Base-by-base conservation (phyloP, 1,284 basidiomycete species). In the Cutaneotrichosporon arboriforme region DNA sequence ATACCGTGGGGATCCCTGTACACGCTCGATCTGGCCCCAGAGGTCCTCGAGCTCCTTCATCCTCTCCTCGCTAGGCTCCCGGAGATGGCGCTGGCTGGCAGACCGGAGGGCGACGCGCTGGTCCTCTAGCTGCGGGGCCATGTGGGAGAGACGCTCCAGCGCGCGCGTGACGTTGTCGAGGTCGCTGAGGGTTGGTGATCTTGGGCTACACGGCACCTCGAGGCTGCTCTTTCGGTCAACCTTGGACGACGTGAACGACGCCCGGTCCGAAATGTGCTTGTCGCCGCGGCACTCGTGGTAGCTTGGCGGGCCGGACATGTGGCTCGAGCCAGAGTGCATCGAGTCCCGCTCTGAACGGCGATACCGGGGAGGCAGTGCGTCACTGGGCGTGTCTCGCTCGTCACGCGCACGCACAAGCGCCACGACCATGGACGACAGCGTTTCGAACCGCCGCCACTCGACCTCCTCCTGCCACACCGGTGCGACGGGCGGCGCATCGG, bases 61-160 rank as follows among this genome's bases (percentile, higher is more conserved):
- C 48, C 69, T 67, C 8, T 31, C 47, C 12, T 59, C 56, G 33
- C 57, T 55, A 37, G 71, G 64, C 13, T 45, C 31, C 12, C 33
- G 18, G 18, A 45, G 33, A 31, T 15, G 20, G 4, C 43, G 43
- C 33, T 45, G 43, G 38, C 23, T 44, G 13, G 14, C 14, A 2
- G 4, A 17, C 4, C 85, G 84, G 49, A 91, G 79, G 67, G 90
- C 88, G 12, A 88, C 88, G 1, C 91, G 83, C 70, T 94, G 91
- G 65, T 89, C 85, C 54, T 86, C 82, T 38, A 93, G 73, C 69
- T 91, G 89, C 0, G 91, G 90, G 1, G 88, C 84, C 26, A 86
- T 84, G 14, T 81, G 70, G 68, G 91, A 88, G 10, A 94, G 75
- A 22, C 90, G 79, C 66, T 92, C 90, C 60, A 96, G 92, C 18